Evolutionary conservation across 2,329 filamentous ascomycete species (phyloP).

Genomic region (Arthrobotrys entomopaga): DNA sequence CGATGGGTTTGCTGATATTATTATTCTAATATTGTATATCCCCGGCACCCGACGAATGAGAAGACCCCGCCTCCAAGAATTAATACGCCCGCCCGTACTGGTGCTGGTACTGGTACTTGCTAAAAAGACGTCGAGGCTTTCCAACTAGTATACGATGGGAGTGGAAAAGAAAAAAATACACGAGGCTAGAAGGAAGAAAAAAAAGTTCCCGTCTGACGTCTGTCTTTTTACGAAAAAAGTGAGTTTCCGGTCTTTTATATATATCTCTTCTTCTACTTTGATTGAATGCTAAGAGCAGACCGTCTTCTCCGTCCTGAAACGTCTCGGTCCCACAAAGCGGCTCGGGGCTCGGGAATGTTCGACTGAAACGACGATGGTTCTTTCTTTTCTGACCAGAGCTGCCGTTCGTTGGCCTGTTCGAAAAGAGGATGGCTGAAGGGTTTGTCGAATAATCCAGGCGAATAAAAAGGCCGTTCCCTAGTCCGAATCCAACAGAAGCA

Average conservation of each 20-base stretch:
- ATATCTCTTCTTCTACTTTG: too few species aligned
- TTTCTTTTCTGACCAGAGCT: slow-evolving; percentile 44
- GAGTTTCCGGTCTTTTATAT: too few species aligned
- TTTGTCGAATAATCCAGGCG: slow-evolving; percentile 21
- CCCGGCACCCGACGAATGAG: neutral
- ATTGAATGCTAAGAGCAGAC: neutral
- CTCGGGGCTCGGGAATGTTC: slow-evolving; percentile 54
- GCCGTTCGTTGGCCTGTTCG: slow-evolving; percentile 26
- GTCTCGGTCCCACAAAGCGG: slow-evolving; percentile 54
- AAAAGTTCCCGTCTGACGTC: slow-evolving; percentile 23
- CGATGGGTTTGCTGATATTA: neutral
- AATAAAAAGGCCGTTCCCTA: slow-evolving; percentile 48
- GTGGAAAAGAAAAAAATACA: slow-evolving; percentile 1
- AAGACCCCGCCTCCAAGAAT: slow-evolving; percentile 30
- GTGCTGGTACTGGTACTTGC: neutral
- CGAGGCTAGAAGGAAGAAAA: neutral
- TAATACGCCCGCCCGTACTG: neutral
- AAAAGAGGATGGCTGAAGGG: slow-evolving; percentile 53
- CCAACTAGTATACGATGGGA: too few species aligned
- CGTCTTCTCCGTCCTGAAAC: slow-evolving; percentile 45
- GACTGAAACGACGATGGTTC: slow-evolving; percentile 55
- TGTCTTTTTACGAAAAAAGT: slow-evolving; percentile 21
- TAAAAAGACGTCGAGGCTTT: slow-evolving; percentile 1
- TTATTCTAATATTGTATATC: too few species aligned
- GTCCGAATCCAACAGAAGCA: slow-evolving; percentile 46